A percentile compares a stretch with the other conserved stretches of the same genome.
Conservation (phyloP, 2,329 filamentous ascomycete genomes). For the Fusarium stilboides region DNA sequence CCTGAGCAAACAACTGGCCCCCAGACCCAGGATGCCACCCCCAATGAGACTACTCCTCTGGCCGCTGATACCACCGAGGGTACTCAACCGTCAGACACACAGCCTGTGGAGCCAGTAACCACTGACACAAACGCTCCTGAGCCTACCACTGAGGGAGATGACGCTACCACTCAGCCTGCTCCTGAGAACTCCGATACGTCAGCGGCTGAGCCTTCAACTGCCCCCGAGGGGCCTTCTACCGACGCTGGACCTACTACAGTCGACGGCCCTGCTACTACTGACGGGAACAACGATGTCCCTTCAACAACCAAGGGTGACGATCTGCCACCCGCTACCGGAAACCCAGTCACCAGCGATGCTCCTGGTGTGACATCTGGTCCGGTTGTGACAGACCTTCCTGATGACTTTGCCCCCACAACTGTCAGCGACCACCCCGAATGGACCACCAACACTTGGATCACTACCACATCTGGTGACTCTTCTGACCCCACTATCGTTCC, state of each 20-base stretch:
- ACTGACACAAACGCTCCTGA: background rate
- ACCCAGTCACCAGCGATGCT: background rate
- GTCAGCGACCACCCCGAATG: slow-evolving; percentile 30
- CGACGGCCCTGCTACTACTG: background rate
- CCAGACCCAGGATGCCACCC: background rate
- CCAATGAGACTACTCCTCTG: background rate
- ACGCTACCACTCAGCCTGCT: background rate
- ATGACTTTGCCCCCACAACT: background rate
- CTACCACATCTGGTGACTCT: slow-evolving; percentile 26
- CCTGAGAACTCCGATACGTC: background rate
- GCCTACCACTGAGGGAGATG: background rate
- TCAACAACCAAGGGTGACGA: background rate
- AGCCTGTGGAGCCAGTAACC: background rate
- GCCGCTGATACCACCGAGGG: background rate
- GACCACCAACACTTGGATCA: slow-evolving; percentile 41
- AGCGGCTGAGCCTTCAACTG: background rate
- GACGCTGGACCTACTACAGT: background rate
- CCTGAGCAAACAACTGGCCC: background rate
- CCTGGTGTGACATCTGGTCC: background rate
- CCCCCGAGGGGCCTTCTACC: background rate
- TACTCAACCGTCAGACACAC: background rate
- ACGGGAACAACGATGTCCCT: background rate
- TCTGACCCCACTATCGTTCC: slow-evolving; percentile 32
- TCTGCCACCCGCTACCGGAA: background rate
- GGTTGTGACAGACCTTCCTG: slow-evolving; percentile 15